Evolutionary conservation across 2,329 filamentous ascomycete species (phyloP).

Genomic region (Pseudogymnoascus sp.): DNA sequence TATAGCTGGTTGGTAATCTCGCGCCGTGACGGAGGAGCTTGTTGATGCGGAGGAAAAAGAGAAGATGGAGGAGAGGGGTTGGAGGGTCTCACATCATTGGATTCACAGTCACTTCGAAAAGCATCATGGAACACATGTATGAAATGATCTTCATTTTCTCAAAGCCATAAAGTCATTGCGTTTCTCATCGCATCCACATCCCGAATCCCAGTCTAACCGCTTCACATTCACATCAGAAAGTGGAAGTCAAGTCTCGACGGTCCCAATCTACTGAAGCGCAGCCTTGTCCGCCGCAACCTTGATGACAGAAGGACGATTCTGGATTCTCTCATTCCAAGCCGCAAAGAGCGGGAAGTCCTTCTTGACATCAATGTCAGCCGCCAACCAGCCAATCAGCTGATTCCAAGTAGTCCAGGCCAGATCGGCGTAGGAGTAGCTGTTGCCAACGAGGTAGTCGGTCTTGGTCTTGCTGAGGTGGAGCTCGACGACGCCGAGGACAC

Average conservation of each 20-base stretch:
- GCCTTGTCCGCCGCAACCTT: background rate
- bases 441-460: slow-evolving; percentile 31
- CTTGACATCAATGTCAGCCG: background rate
- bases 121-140: background rate
- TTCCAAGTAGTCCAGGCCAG: slow-evolving; percentile 32
- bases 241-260: background rate
- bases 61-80: background rate
- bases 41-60: too few relatives aligned
- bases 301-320: background rate
- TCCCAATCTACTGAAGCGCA: background rate
- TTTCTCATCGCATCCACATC: background rate
- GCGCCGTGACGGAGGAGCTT: background rate
- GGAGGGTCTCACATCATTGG: background rate
- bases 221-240: background rate
- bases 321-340: background rate
- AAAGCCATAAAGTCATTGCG: background rate
- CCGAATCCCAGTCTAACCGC: background rate
- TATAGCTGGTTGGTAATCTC: background rate
- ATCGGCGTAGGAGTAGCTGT: slow-evolving; percentile 35
- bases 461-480: slow-evolving; percentile 27
- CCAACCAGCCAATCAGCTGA: background rate
- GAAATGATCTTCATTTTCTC: background rate
- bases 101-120: background rate
- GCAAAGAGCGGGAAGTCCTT: slow-evolving; percentile 1
- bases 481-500: slow-evolving; percentile 35